Base-by-base conservation (phyloP, 176 grass and related monocot species). In the Urochloa ruziziensis region DNA sequence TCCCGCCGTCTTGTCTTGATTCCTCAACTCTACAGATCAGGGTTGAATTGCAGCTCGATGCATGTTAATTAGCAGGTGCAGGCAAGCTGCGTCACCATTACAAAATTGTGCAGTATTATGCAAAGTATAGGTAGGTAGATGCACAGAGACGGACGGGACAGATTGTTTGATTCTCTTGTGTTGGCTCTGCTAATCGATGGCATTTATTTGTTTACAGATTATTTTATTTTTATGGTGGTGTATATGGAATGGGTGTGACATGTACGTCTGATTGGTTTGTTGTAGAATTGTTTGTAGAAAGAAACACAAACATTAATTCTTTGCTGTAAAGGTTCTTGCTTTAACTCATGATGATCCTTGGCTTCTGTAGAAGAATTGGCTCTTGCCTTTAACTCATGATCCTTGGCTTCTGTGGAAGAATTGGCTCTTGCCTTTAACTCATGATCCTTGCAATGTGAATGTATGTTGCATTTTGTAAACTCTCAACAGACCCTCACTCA, bases 1-100 rank as follows among this genome's bases (percentile, higher is more conserved):
- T 43, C 56, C 88, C 1, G 57, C 78, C 42, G 80, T 90, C 62
- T 19, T 89, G 27, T 87, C 86, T 40, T 94, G 74, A 91, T 81
- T 37, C 67, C 7, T 56, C n/a, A n/a, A n/a, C n/a, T n/a, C n/a
- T n/a, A n/a, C n/a, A n/a, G 37, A 42, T 18, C n/a, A 3, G 40
- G 3, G 0, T 65, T 2, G 33, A 16, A n/a, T 23, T n/a, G 21
- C 21, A 56, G 53, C 49, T 52, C 49, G 49, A 51, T 18, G 47
- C 19, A 23, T 54, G 53, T n/a, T 40, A 40, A 40, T 40, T 56
- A 56, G 53, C 53, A 56, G 21, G n/a, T 70, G 69, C 69, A 49
- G 69, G 49, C 8, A 5, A 73, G 66, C 21, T 29, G 25, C 23
- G 10, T 30, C 24, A 10, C 7, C 67, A 21, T 28, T 49, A 49